These are phyloP conservation scores for Cyclotella distinguenda DNA, from an alignment of 108 stramenopile species.

Conservation along the genomic window DNA sequence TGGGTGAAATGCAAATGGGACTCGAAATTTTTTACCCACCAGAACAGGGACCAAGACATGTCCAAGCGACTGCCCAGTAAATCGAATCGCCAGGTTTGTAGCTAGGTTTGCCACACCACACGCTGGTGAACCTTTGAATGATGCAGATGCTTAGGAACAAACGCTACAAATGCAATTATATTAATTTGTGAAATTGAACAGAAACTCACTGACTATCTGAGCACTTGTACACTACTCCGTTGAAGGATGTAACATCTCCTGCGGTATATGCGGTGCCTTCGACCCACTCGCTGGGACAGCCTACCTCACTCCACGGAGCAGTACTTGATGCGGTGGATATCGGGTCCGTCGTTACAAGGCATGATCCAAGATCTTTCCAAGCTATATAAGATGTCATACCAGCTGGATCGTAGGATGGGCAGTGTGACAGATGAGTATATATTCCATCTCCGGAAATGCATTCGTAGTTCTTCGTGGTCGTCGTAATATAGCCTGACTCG, in stretches of 20 bases:
- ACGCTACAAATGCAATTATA: too few species aligned
- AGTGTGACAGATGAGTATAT: background rate
- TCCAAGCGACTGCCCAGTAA: background rate
- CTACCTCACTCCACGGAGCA: background rate
- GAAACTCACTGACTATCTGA: background rate
- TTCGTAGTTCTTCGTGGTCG: background rate
- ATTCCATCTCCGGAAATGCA: background rate
- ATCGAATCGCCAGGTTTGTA: constrained; percentile 1
- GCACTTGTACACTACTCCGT: constrained; percentile 2
- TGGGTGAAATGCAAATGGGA: too few species aligned
- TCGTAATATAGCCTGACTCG: too few species aligned
- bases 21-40: too few species aligned
- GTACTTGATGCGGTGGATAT: background rate
- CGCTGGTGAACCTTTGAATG: too few species aligned
- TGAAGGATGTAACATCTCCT: background rate
- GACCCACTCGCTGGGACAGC: background rate
- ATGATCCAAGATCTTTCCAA: background rate
- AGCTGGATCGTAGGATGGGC: background rate
- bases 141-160: too few species aligned
- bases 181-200: too few species aligned
- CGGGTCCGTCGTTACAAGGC: background rate
- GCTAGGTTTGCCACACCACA: constrained; percentile 1
- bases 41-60: background rate
- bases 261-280: background rate
- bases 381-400: background rate